Base-by-base conservation (phyloP, 768 basidiomycete species). In the Fistulinella prunicolor region DNA sequence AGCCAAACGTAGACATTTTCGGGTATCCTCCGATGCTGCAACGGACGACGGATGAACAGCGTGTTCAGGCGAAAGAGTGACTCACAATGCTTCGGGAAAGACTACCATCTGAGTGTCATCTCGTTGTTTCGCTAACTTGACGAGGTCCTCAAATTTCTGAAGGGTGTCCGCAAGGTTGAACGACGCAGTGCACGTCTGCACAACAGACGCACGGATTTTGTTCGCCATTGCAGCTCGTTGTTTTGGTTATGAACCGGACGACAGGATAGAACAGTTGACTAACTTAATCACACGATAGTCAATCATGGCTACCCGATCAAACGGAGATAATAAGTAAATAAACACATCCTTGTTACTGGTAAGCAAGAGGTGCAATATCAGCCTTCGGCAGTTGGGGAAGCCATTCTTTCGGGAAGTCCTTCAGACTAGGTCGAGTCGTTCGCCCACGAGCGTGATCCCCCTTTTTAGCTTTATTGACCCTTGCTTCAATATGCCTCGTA, bases 381-480 rank as follows among this genome's bases (percentile, higher is more conserved):
- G 41, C 26, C 41, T 36, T 29, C 35, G 32, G 21, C 16, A 43
- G 44, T 41, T 49, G 59, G 42, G 84, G 84, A 48, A 94, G 73
- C 93, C 93, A 96, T 63, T 87, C 87, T 61, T 78, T 68, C 9
- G 93, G 93, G 65, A 94, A 95, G 62, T 94, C 90, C 53, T 68
- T 74, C 45, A 93, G 72, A 17, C 86, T 79, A 21, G 89, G 83
- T 51, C 81, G 76, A 42, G 78, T 69, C 28, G 74, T 63, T 53
- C 80, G 73, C 55, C 76, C 74, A 47, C 77, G 74, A 42, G 77
- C 72, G 66, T 87, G 82, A 50, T 85, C 87, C 20, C 86, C 86
- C 60, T 78, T 80, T 64, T 81, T 85, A 40, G 82, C 81, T 68
- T 91, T 93, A 56, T 74, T 73, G 38, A 74, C 73, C 64, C 82